Conservation (phyloP, 495 filamentous ascomycete genomes). For the Neurospora sp. region DNA sequence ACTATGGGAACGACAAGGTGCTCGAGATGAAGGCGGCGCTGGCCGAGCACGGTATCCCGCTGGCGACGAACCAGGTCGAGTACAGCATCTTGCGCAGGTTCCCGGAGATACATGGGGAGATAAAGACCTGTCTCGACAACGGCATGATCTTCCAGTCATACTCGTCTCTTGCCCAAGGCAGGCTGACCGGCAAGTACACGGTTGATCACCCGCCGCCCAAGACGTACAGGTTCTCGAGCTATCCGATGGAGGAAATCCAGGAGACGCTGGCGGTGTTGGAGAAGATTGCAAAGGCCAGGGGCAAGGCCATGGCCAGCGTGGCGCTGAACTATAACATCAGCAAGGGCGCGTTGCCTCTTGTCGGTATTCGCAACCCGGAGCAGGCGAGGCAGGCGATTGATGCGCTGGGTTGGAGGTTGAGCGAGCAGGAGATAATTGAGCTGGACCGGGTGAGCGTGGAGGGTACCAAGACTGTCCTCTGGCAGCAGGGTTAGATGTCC, state of each 20-base stretch:
- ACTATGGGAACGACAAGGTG: slow-evolving; percentile 33
- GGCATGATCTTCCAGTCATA: slow-evolving; percentile 7
- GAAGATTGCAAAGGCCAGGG: slow-evolving; percentile 18
- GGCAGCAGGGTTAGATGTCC: slow-evolving; percentile 7
- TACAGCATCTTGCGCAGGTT: slow-evolving; percentile 1
- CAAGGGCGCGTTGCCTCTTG: not conserved
- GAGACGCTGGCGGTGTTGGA: slow-evolving; percentile 9
- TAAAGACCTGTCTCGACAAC: not conserved
- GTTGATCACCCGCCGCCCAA: slow-evolving; percentile 30
- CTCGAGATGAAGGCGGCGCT: slow-evolving; percentile 18
- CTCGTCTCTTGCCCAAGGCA: slow-evolving; percentile 10
- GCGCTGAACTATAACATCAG: slow-evolving; percentile 34
- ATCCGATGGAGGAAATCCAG: slow-evolving; percentile 2
- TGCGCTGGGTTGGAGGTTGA: not conserved
- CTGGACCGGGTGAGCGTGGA: slow-evolving; percentile 4
- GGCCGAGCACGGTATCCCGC: not conserved
- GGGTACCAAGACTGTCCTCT: slow-evolving; percentile 1
- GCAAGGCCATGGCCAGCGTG: slow-evolving; percentile 22
- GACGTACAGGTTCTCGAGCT: slow-evolving; percentile 4
- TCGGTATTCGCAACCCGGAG: not conserved
- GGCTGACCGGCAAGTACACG: slow-evolving; percentile 22
- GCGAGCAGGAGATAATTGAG: not conserved
- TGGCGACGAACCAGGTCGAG: slow-evolving; percentile 6
- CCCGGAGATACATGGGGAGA: not conserved
- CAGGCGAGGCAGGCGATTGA: not conserved